phyloP scores from a whole-genome alignment of 2,329 filamentous ascomycete species.

The Cytospora leucostoma region DNA sequence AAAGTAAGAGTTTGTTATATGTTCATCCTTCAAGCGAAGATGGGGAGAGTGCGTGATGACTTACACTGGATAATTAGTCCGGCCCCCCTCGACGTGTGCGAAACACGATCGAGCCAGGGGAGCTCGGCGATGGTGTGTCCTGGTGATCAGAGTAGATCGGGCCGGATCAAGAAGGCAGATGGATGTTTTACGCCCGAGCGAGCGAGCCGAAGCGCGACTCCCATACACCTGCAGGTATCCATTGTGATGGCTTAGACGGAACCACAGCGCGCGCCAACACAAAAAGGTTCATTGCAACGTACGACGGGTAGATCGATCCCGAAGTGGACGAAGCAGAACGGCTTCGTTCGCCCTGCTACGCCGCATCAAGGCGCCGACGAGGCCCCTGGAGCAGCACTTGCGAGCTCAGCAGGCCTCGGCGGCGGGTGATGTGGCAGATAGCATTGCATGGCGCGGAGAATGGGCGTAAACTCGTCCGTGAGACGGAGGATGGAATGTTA shows the following conservation, averaged over 20 bases:
- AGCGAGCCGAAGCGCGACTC: not conserved
- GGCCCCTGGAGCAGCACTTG: not conserved
- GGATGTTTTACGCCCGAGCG: not conserved
- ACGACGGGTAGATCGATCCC: not conserved
- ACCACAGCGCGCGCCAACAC: not conserved
- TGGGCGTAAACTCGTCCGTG: no score
- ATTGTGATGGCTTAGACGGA: not conserved
- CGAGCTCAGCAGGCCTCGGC: not conserved
- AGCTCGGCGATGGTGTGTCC: not conserved
- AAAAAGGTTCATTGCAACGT: not conserved
- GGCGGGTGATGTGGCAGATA: not conserved
- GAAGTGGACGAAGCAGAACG: not conserved
- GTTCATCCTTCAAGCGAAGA: slow-evolving; percentile 23
- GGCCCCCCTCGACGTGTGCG: not conserved
- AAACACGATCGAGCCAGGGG: not conserved
- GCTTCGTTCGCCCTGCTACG: not conserved
- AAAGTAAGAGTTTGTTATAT: slow-evolving; percentile 7
- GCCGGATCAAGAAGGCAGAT: not conserved
- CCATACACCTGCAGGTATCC: not conserved
- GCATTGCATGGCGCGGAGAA: not conserved
- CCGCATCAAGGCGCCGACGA: not conserved
- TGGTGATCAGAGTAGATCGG: not conserved
- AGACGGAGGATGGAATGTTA: not conserved
- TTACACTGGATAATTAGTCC: not conserved
- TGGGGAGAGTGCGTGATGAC: not conserved